Evolutionary conservation across 2,329 filamentous ascomycete genomes (phyloP).

Genomic region (Ceratocystis destructans): DNA sequence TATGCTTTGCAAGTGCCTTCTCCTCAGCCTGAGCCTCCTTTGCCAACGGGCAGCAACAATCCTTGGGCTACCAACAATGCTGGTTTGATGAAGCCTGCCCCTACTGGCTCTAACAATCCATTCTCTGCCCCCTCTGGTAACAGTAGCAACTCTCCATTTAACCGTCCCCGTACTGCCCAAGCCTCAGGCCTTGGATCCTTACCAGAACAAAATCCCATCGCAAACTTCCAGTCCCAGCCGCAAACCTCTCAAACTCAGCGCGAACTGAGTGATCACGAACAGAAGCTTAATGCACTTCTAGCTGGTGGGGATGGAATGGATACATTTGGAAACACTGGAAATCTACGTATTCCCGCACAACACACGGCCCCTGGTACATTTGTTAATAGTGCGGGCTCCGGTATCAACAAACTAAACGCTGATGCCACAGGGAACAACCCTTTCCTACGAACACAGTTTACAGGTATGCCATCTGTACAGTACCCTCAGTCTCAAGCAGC

Average conservation of each 20-base stretch:
- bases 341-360: slow-evolving; percentile 86
- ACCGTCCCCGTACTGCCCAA: slow-evolving; percentile 36
- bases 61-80: slow-evolving; percentile 63
- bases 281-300: slow-evolving; percentile 74
- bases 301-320: slow-evolving; percentile 84
- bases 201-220: slow-evolving; percentile 71
- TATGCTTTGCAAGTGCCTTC: slow-evolving; percentile 34
- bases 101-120: slow-evolving; percentile 94
- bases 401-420: slow-evolving; percentile 53
- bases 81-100: slow-evolving; percentile 58
- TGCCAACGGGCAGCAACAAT: slow-evolving; percentile 79
- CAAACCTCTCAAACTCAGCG: slow-evolving; percentile 38
- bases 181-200: slow-evolving; percentile 60
- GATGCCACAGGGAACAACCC: slow-evolving; percentile 78
- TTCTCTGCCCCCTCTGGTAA: slow-evolving; percentile 46
- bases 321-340: slow-evolving; percentile 94
- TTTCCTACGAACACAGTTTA: slow-evolving; percentile 74
- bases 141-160: slow-evolving; percentile 38
- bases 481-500: slow-evolving; percentile 40
- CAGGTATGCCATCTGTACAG: slow-evolving; percentile 52
- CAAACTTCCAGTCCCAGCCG: slow-evolving; percentile 33
- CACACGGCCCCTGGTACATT: slow-evolving; percentile 94
- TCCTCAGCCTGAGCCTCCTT: slow-evolving; percentile 42
- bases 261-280: slow-evolving; percentile 49
- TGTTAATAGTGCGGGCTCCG: slow-evolving; percentile 83